Evolutionary conservation across 177 flowering plant genomes (phyloP), one percentile per base, ranked within the genome.

Genomic region (Telopea speciosissima): DNA sequence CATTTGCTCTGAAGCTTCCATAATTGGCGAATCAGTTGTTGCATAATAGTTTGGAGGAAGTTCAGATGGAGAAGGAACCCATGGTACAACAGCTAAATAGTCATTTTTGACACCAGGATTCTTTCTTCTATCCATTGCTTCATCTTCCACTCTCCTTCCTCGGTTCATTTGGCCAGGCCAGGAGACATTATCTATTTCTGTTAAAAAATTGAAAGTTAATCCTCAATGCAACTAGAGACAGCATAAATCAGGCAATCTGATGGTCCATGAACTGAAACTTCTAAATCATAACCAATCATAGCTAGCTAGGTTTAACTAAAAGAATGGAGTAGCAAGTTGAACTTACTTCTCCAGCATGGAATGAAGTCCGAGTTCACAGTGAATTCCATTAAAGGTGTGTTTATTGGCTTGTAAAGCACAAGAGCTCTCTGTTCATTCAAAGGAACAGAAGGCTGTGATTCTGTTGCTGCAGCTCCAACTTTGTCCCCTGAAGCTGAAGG

Each of bases 81-180:
- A 88, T 0, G 91, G 92, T 66, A 90, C 80, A 65, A 88, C 86
- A 13, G 92, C 96, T 59, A 80, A 59, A 64, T 81, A 71, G 19
- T 65, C 44, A 23, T 73, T 71, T 14, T 66, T 21, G 44, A 1
- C 14, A 5, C 21, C n/a, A 3, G 45, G 2, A 6, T 72, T 71
- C 26, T 76, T 69, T 5, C 36, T 23, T 25, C 3, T 40, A 0
- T 17, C 13, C 23, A 67, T 75, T 26, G 67, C 67, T 36, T 79
- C 84, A 22, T 78, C 74, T 21, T 73, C 80, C 3, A 10, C 65
- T 6, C 63, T 17, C 62, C 54, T 76, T 7, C 61, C 16, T 4
- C 13, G 21, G 19, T 63, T 66, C 4, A 70, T 65, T 2, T 69
- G 66, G 33, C 71, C 75, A 0, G 81, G 65, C 83, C 85, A 82